phyloP scores from a whole-genome alignment of 202 grass and related monocot species.

The Cymbopogon flexuosus region DNA sequence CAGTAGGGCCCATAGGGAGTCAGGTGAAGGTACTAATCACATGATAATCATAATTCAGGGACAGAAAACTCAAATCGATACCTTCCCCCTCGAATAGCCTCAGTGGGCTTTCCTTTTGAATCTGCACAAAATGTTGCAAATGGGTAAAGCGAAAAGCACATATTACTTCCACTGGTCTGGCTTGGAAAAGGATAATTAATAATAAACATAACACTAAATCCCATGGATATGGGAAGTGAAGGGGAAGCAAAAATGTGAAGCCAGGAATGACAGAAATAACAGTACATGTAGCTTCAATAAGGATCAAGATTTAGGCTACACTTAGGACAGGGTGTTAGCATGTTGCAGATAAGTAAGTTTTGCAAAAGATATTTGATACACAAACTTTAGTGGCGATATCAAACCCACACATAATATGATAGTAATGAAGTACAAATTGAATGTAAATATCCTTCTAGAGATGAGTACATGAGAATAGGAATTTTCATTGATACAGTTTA shows the following conservation, averaged over 20 bases:
- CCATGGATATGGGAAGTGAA: neutral
- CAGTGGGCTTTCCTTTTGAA: slow-evolving; percentile 84
- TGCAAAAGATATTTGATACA: slow-evolving; percentile 7
- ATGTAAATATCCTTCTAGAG: neutral
- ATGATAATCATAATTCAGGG: slow-evolving; percentile 1
- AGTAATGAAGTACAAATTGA: neutral
- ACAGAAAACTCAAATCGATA: slow-evolving; percentile 47
- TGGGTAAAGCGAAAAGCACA: neutral
- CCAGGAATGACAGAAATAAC: neutral
- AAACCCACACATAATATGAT: neutral
- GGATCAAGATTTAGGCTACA: neutral
- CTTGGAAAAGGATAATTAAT: neutral
- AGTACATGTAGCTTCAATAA: slow-evolving; percentile 1
- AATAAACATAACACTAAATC: neutral
- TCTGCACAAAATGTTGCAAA: slow-evolving; percentile 42
- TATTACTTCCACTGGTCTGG: neutral
- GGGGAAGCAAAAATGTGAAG: slow-evolving; percentile 7
- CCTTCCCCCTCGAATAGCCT: slow-evolving; percentile 94
- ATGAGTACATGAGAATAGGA: neutral
- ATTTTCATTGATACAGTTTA: neutral
- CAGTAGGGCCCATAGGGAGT: slow-evolving; percentile 28
- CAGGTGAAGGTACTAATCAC: slow-evolving; percentile 30
- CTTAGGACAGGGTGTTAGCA: neutral
- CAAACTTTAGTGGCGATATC: neutral
- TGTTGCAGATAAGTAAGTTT: slow-evolving; percentile 4